Conservation (phyloP, 331 rosid genomes). For the Pyracantha coccinea region DNA sequence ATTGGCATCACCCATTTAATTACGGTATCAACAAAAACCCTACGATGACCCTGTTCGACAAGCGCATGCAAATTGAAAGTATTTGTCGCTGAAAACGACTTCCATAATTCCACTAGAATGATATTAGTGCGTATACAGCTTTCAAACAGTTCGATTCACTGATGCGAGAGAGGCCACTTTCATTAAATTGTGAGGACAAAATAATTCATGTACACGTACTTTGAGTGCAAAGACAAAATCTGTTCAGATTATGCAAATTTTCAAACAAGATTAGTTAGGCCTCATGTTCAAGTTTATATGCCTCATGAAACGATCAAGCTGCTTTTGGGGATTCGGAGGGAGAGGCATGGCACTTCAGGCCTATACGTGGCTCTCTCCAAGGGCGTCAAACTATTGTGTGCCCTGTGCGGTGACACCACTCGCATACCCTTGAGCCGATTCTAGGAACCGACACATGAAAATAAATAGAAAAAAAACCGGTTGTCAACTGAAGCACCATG, state of each 20-base stretch:
- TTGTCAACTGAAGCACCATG: background rate
- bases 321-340: no score
- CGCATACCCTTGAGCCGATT: no score
- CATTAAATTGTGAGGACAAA: background rate
- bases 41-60: background rate
- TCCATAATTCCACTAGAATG: background rate
- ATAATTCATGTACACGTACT: background rate
- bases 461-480: background rate
- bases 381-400: no score
- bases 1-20: background rate
- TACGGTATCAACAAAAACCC: background rate
- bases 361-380: no score
- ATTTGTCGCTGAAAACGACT: conserved; percentile 1
- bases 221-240: background rate
- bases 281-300: no score
- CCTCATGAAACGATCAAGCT: no score
- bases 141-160: background rate
- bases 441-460: no score
- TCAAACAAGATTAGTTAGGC: no score
- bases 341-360: no score
- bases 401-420: no score
- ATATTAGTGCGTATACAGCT: background rate
- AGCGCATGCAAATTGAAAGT: background rate
- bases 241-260: background rate
- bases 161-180: background rate